Evolutionary conservation across 2,329 filamentous ascomycete species (phyloP).

Genomic region (Penicillium sp.): DNA sequence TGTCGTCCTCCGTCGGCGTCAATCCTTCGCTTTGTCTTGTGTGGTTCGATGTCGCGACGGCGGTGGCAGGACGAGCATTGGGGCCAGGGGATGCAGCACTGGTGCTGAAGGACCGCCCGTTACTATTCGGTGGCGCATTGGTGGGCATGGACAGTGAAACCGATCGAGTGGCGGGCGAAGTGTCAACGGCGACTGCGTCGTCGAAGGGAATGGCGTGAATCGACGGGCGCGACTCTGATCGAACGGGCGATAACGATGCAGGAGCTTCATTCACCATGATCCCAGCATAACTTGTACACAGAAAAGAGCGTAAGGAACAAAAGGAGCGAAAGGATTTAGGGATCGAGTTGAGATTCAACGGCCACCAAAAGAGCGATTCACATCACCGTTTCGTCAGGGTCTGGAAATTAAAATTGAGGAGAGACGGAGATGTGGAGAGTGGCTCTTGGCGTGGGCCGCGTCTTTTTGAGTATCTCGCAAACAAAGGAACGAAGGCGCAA

Average conservation of each 20-base stretch:
- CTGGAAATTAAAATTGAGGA: slow-evolving; percentile 21
- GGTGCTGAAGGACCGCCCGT: slow-evolving; percentile 27
- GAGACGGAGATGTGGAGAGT: slow-evolving; percentile 18
- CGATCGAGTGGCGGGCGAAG: slow-evolving; percentile 27
- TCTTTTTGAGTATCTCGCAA: slow-evolving; percentile 5
- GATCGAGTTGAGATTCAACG: slow-evolving; percentile 1
- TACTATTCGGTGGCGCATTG: slow-evolving; percentile 23
- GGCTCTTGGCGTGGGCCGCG: slow-evolving; percentile 17
- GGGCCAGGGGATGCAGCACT: slow-evolving; percentile 22
- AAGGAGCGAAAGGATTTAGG: slow-evolving; percentile 11
- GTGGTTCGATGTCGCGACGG: slow-evolving; percentile 12
- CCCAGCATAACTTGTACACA: slow-evolving; percentile 34
- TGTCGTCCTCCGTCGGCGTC: slow-evolving; percentile 15
- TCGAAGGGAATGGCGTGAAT: slow-evolving; percentile 29
- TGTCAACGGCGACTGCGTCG: slow-evolving; percentile 25
- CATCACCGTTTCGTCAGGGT: slow-evolving; percentile 16
- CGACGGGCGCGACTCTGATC: slow-evolving; percentile 27
- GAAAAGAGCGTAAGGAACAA: slow-evolving; percentile 8
- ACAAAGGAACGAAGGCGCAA: too few relatives aligned
- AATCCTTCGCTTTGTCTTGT: slow-evolving; percentile 13
- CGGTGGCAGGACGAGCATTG: slow-evolving; percentile 16
- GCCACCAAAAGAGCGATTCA: slow-evolving; percentile 17
- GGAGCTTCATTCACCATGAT: slow-evolving; percentile 35
- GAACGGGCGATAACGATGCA: slow-evolving; percentile 26
- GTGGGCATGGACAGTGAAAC: slow-evolving; percentile 27